phyloP scores from a whole-genome alignment of 2,329 filamentous ascomycete species.

The Sodiomyces alkalinus region DNA sequence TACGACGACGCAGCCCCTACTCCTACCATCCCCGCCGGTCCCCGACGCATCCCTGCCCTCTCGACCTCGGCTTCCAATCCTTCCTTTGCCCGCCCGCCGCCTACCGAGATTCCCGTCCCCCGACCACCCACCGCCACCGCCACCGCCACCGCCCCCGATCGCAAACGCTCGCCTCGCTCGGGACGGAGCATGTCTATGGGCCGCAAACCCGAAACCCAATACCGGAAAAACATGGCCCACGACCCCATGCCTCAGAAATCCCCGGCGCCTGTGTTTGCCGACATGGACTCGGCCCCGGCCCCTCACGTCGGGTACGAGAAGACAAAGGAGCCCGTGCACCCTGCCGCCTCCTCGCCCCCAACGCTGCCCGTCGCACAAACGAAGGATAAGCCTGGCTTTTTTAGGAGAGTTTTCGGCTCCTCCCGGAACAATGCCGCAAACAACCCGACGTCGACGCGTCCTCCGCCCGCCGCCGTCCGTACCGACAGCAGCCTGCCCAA shows the following conservation, averaged over 20 bases:
- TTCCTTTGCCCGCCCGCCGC: conserved; percentile 16
- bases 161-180: conserved; percentile 3
- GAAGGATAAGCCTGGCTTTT: conserved; percentile 74
- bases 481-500: conserved; percentile 24
- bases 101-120: conserved; percentile 5
- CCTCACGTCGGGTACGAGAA: conserved; percentile 45
- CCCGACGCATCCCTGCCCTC: conserved; percentile 31
- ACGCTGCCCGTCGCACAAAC: conserved; percentile 30
- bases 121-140: no score
- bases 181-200: conserved; percentile 4
- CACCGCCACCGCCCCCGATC: conserved; percentile 2
- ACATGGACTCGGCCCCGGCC: conserved; percentile 39
- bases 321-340: conserved; percentile 32
- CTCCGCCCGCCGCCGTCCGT: conserved; percentile 13
- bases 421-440: conserved; percentile 35
- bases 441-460: conserved; percentile 2
- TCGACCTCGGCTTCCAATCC: conserved; percentile 7
- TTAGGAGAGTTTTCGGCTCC: conserved; percentile 76
- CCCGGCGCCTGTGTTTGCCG: conserved; percentile 21
- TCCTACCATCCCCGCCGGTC: conserved; percentile 69
- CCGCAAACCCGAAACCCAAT: conserved; percentile 1
- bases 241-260: conserved; percentile 14
- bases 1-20: conserved; percentile 78
- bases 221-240: conserved; percentile 1
- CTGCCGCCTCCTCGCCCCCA: no score